phyloP scores from a whole-genome alignment of 768 basidiomycete genomes.

The Leccinum obscurum region DNA sequence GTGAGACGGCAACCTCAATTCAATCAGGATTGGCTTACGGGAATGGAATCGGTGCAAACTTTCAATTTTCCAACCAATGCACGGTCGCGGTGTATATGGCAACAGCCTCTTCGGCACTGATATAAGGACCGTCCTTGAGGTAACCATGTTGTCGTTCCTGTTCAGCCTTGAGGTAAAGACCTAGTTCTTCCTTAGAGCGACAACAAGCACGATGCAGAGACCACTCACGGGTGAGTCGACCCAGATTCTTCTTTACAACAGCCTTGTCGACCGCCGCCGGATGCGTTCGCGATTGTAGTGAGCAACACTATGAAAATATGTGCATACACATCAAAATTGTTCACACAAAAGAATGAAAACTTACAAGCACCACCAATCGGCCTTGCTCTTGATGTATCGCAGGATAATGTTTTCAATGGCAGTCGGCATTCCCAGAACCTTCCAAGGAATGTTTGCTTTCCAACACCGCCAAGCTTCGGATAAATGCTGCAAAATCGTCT shows the following conservation, averaged over 20 bases:
- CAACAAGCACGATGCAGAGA: not conserved
- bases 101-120: constrained; percentile 97
- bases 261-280: constrained; percentile 97
- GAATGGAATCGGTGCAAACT: constrained; percentile 99
- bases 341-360: constrained; percentile 27
- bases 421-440: constrained; percentile 99
- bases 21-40: constrained; percentile 51
- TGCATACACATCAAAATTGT: constrained; percentile 1
- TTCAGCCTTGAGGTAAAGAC: constrained; percentile 96
- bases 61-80: constrained; percentile 97
- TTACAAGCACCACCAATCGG: constrained; percentile 97
- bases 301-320: constrained; percentile 60
- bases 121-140: constrained; percentile 98
- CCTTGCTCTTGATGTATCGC: constrained; percentile 98
- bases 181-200: constrained; percentile 33
- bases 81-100: constrained; percentile 99
- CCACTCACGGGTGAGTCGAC: constrained; percentile 85
- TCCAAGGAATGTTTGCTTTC: constrained; percentile 99
- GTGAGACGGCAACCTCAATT: constrained; percentile 5
- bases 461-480: constrained; percentile 99
- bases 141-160: constrained; percentile 99
- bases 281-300: constrained; percentile 99
- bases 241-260: constrained; percentile 98
- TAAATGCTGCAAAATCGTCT: constrained; percentile 96
- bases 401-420: constrained; percentile 99